Percentiles rank a stretch among this genome's conserved stretches.
Evolutionary conservation across 2,329 filamentous ascomycete genomes (phyloP).

Genomic region (Gaeumannomyces tritici): DNA sequence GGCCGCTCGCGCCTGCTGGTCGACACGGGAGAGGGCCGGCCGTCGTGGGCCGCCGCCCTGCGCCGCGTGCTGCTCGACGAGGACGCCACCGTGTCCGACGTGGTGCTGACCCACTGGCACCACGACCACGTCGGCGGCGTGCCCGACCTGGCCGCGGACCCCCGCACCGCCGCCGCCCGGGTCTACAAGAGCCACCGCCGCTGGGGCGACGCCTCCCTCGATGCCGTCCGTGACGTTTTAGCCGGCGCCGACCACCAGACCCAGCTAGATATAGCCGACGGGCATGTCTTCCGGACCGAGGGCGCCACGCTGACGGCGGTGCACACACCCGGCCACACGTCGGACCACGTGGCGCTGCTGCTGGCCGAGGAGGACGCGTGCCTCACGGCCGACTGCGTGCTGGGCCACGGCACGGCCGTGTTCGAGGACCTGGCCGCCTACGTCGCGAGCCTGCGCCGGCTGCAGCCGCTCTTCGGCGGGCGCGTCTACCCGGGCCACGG

Average conservation of each 20-base stretch:
- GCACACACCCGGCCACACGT: constrained; percentile 60
- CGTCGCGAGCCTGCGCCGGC: constrained; percentile 48
- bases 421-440: constrained; percentile 60
- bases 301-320: constrained; percentile 53
- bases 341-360: constrained; percentile 58
- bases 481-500: constrained; percentile 85
- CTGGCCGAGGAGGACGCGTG: constrained; percentile 55
- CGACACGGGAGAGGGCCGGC: constrained; percentile 78
- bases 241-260: constrained; percentile 7
- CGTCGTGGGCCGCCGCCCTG: constrained; percentile 62
- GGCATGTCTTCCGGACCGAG: constrained; percentile 36
- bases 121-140: constrained; percentile 76
- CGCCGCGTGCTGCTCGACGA: constrained; percentile 56
- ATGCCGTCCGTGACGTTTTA: not conserved
- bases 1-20: constrained; percentile 68
- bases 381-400: constrained; percentile 67
- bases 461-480: constrained; percentile 52
- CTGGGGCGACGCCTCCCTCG: constrained; percentile 5
- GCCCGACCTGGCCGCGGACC: constrained; percentile 46
- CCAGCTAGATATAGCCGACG: constrained; percentile 31
- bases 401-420: constrained; percentile 65
- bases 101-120: constrained; percentile 88
- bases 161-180: constrained; percentile 48
- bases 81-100: constrained; percentile 55
- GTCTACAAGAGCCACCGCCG: constrained; percentile 51